Evolutionary conservation across 768 basidiomycete genomes (phyloP), one percentile per base, ranked within the genome.

Genomic region (Albatrellus ellisii): DNA sequence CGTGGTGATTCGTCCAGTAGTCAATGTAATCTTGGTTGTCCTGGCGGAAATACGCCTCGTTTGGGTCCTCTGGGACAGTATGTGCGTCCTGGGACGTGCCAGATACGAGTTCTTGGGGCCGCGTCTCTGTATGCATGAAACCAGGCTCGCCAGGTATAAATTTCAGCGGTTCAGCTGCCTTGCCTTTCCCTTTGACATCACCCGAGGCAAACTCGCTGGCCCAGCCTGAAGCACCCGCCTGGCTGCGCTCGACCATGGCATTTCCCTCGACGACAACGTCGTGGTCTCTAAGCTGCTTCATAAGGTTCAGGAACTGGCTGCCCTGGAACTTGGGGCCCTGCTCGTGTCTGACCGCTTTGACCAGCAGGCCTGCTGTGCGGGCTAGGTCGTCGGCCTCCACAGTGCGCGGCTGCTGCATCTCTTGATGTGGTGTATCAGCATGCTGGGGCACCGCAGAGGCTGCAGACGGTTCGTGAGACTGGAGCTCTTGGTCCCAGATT

Each of bases 271-370:
- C 79, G 12, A 78, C 68, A 29, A 88, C 68, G 53, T 82, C 72
- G 6, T 78, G 73, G 59, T 91, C 90, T 28, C 86, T 67, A 42
- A 95, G 61, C 57, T 86, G 77, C 39, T 71, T 73, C 90, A 95
- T 94, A 21, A 95, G 67, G 17, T 70, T 69, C 68, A 95, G 66
- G 56, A 95, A 95, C 45, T 73, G 69, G 58, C 86, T 89, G 25
- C 87, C 72, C 59, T 75, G 69, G 54, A 95, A 90, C 57, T 94
- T 95, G 26, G 79, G 75, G 54, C 86, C 89, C 53, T 72, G 68
- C 42, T 85, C 84, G 44, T 79, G 61, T 53, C 72, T 67, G 35
- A 92, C 72, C n/a, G 79, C 69, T 31, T 86, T 75, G 42, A 94
- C 63, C 28, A 94, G 70, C 32, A 77, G 62, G 7, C 75, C 86